Percentiles rank a stretch among this genome's conserved stretches.
Evolutionary conservation across 768 basidiomycete genomes (phyloP).

Genomic region (Termitomyces bulborhizus): DNA sequence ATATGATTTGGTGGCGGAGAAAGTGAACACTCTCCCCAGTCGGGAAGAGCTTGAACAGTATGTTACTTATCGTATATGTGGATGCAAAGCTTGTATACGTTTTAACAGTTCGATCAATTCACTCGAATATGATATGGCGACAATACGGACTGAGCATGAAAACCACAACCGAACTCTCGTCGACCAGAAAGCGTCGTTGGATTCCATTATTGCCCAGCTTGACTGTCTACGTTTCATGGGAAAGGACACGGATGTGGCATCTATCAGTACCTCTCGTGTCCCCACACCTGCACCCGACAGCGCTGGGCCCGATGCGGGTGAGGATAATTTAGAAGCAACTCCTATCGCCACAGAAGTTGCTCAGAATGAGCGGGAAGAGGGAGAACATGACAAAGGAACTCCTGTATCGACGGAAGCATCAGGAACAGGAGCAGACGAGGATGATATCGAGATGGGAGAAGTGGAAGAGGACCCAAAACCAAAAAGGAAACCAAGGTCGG

Average conservation of each 20-base stretch:
- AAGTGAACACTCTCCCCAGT: constrained; percentile 70
- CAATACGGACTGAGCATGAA: constrained; percentile 71
- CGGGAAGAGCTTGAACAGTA: constrained; percentile 75
- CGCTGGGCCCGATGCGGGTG: constrained; percentile 11
- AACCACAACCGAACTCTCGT: constrained; percentile 61
- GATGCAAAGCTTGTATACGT: background rate
- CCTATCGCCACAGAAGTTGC: background rate
- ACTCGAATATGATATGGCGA: constrained; percentile 73
- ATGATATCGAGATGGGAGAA: constrained; percentile 92
- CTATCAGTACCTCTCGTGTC: constrained; percentile 35
- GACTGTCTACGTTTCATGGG: constrained; percentile 58
- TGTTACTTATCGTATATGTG: constrained; percentile 20
- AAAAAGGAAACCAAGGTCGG: constrained; percentile 47
- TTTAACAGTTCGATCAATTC: constrained; percentile 52
- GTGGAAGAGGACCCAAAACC: constrained; percentile 65
- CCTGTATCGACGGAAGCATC: constrained; percentile 13
- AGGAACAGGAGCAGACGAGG: constrained; percentile 23
- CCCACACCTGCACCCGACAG: constrained; percentile 46
- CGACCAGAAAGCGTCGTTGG: constrained; percentile 63
- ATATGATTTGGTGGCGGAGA: constrained; percentile 80
- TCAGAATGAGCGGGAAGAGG: constrained; percentile 23
- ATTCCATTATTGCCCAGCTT: constrained; percentile 58
- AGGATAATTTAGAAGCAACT: constrained; percentile 7
- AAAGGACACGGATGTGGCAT: constrained; percentile 53
- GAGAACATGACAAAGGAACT: constrained; percentile 31